A percentile compares a stretch with the other conserved stretches of the same genome.
Evolutionary conservation across 495 filamentous ascomycete species (phyloP).

Genomic region (Hyaloscypha bicolor): DNA sequence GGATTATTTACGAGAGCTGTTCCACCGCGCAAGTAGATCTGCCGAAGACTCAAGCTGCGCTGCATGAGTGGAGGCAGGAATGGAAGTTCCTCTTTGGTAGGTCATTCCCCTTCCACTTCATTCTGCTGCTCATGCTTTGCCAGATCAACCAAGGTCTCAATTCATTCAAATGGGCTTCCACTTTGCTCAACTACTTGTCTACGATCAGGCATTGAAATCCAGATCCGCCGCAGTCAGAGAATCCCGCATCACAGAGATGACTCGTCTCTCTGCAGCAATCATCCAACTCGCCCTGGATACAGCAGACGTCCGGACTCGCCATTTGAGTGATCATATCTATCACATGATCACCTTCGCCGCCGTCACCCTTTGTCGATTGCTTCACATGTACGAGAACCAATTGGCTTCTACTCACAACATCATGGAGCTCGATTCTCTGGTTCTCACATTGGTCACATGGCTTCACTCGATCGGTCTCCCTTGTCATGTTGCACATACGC

Average conservation of each 20-base stretch:
- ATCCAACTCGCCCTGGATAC: constrained; percentile 50
- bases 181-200: constrained; percentile 48
- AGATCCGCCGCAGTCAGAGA: constrained; percentile 39
- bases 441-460: constrained; percentile 43
- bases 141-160: constrained; percentile 50
- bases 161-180: constrained; percentile 52
- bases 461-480: constrained; percentile 47
- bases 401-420: constrained; percentile 35
- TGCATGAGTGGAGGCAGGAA: constrained; percentile 44
- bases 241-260: constrained; percentile 46
- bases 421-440: constrained; percentile 37
- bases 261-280: constrained; percentile 43
- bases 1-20: constrained; percentile 44
- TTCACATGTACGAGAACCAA: constrained; percentile 42
- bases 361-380: constrained; percentile 44
- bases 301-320: constrained; percentile 46
- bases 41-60: constrained; percentile 35
- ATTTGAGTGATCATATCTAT: constrained; percentile 51
- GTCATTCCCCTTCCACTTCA: neutral
- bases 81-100: constrained; percentile 47
- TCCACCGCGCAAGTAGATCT: constrained; percentile 35
- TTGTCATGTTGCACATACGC: constrained; percentile 47
- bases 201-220: constrained; percentile 45
- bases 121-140: neutral
- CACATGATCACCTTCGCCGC: constrained; percentile 52